Evolutionary conservation across 208 protist genomes (phyloP), one percentile per base, ranked within the genome.

Genomic region (Leishmania turanica): DNA sequence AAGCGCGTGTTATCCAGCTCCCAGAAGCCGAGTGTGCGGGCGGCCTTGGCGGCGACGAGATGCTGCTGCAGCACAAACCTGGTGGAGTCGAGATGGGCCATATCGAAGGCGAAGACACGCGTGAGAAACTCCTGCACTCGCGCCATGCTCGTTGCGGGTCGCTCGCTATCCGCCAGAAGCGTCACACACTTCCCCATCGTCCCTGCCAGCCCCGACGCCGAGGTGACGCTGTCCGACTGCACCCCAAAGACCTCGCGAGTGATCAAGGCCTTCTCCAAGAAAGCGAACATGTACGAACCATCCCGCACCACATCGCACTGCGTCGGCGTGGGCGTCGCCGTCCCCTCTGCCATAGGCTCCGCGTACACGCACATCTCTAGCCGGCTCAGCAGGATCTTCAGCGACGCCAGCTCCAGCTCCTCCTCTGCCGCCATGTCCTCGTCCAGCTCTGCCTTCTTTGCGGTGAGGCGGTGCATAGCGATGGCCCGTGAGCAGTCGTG

Each of bases 11-110:
- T 93, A 81, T 97, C 95, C 80, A 99, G 91, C 75, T 94, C 96
- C 98, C 98, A 99, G 80, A 98, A 98, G 49, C 93, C 92, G 34
- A 99, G 75, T 42, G 85, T 85, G 19, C 92, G 90, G 27, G 51
- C 72, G n/a, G 70, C 64, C 42, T 70, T 72, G 42, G 37, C 65
- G 11, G 65, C 65, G 31, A 74, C 79, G 19, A 79, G 31, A 69
- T 89, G 77, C 74, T 92, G 82, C 60, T 92, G 87, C 45, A 98
- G 58, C 62, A 96, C 87, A 82, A 96, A 96, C 31, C 88, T 85
- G 78, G 79, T 91, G 24, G 87, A 86, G 24, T 91, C 90, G 21
- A 78, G 58, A 31, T 51, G 60, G 37, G 64, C 58, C n/a, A 70
- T 68, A 40, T 87, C 85, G 49, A 53, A 60, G 47, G 69, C 70